Percentiles rank a stretch among this genome's conserved stretches.
Conservation (phyloP, 2,329 filamentous ascomycete species). For the Chaetomiaceae sp. region DNA sequence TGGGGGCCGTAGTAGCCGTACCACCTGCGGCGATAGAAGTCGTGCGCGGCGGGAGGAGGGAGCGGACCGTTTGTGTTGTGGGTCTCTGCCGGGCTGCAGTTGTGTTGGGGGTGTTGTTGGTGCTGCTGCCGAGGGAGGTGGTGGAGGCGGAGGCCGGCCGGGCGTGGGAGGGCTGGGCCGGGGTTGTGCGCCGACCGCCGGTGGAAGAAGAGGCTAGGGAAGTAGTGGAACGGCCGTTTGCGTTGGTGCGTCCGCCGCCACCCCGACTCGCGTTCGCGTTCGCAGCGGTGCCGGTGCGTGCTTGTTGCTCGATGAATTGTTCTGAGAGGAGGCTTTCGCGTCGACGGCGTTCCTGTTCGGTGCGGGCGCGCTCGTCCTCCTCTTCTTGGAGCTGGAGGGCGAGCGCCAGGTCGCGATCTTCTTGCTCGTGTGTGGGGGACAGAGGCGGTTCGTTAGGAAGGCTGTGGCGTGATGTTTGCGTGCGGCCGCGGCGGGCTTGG, state of each 20-base stretch:
- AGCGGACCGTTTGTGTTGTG: constrained; percentile 38
- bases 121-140: neutral
- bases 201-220: constrained; percentile 7
- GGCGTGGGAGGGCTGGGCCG: neutral
- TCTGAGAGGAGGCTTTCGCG: constrained; percentile 66
- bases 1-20: constrained; percentile 14
- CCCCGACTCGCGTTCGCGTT: constrained; percentile 19
- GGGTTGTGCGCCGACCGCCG: neutral
- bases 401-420: constrained; percentile 83
- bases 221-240: constrained; percentile 5
- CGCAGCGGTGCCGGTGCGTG: constrained; percentile 29
- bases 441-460: constrained; percentile 28
- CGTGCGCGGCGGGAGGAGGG: constrained; percentile 39
- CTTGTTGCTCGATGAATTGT: constrained; percentile 65
- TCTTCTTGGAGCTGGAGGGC: constrained; percentile 92
- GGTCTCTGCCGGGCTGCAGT: constrained; percentile 16
- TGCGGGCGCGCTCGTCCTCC: constrained; percentile 74
- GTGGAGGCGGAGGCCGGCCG: neutral
- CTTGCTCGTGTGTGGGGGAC: constrained; percentile 55
- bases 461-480: constrained; percentile 17
- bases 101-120: constrained; percentile 2
- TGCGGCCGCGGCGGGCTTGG: constrained; percentile 34
- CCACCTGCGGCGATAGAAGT: constrained; percentile 32
- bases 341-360: constrained; percentile 55
- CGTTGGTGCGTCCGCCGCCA: constrained; percentile 3